Percentiles rank a stretch among this genome's conserved stretches.
phyloP scores from a whole-genome alignment of 495 filamentous ascomycete species.

The Aspergillus asperescens region DNA sequence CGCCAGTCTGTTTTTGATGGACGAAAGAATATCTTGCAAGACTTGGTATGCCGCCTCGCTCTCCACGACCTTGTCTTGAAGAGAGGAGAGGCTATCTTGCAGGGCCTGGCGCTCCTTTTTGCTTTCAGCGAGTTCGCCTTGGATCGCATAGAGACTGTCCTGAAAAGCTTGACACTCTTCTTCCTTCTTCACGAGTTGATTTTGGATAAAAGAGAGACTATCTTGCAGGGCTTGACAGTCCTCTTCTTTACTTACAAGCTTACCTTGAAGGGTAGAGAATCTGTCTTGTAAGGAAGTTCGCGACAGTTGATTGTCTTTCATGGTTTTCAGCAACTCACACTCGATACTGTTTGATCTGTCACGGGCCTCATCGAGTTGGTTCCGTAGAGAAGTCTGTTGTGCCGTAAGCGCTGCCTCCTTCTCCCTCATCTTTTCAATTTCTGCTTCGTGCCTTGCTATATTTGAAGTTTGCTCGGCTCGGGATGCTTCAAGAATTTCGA shows the following conservation, averaged over 20 bases:
- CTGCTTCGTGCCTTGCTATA: slow-evolving; percentile 16
- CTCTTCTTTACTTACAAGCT: neutral
- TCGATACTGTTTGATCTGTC: slow-evolving; percentile 19
- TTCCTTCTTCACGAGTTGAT: slow-evolving; percentile 9
- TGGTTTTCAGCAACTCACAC: slow-evolving; percentile 4
- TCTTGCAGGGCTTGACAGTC: neutral
- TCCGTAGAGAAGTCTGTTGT: slow-evolving; percentile 20
- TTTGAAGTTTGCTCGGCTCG: slow-evolving; percentile 14
- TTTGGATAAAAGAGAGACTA: neutral
- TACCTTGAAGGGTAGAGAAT: neutral
- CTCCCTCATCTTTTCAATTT: slow-evolving; percentile 21
- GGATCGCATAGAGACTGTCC: neutral
- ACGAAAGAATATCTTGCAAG: neutral
- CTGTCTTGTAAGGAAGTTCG: neutral
- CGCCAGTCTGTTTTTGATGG: neutral
- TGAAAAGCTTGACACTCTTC: slow-evolving; percentile 12
- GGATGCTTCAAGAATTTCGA: slow-evolving; percentile 19
- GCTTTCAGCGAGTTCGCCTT: neutral
- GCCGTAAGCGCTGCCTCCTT: slow-evolving; percentile 14
- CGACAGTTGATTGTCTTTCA: slow-evolving; percentile 2
- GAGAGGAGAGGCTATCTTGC: slow-evolving; percentile 6
- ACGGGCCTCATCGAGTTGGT: slow-evolving; percentile 23
- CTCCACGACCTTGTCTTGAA: neutral
- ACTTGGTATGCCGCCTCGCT: neutral
- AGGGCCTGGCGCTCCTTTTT: neutral